Evolutionary conservation across 768 basidiomycete species (phyloP).

Genomic region (Leucocoprinus birnbaumii): DNA sequence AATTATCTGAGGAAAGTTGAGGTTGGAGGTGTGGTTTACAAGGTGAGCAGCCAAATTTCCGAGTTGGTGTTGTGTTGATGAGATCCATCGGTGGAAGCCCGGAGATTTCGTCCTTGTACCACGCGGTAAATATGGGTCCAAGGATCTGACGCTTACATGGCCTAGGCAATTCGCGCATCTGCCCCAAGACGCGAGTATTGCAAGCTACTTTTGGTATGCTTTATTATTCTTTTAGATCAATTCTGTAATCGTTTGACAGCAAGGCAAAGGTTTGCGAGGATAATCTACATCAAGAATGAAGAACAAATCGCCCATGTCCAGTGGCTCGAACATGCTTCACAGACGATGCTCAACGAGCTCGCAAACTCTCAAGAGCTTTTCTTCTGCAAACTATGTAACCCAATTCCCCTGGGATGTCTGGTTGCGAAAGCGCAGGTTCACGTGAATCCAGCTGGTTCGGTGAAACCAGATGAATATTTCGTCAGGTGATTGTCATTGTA

Average conservation of each 20-base stretch:
- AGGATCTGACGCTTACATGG: slow-evolving; percentile 26
- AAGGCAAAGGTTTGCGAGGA: slow-evolving; percentile 60
- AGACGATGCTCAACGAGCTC: slow-evolving; percentile 59
- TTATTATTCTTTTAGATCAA: neutral
- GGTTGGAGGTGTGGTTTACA: slow-evolving; percentile 42
- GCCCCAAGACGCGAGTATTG: slow-evolving; percentile 36
- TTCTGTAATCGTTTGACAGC: neutral
- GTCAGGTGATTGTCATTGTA: slow-evolving; percentile 4
- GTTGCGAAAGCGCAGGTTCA: slow-evolving; percentile 48
- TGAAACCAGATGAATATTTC: slow-evolving; percentile 16
- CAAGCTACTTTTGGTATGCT: slow-evolving; percentile 63
- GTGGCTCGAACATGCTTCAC: slow-evolving; percentile 72
- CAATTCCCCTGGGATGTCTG: slow-evolving; percentile 34
- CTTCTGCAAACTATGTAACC: slow-evolving; percentile 51
- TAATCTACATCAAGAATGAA: slow-evolving; percentile 48
- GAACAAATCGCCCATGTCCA: slow-evolving; percentile 55
- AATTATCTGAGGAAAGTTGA: slow-evolving; percentile 34
- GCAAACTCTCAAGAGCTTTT: slow-evolving; percentile 66
- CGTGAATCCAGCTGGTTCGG: slow-evolving; percentile 17
- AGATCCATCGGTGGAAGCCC: slow-evolving; percentile 34
- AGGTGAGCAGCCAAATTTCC: too few relatives aligned
- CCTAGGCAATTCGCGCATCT: slow-evolving; percentile 26
- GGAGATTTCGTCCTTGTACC: slow-evolving; percentile 63
- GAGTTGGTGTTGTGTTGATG: too few relatives aligned
- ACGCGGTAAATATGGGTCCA: slow-evolving; percentile 20